phyloP scores from a whole-genome alignment of 345 rosid species.

The Stellera chamaejasme region DNA sequence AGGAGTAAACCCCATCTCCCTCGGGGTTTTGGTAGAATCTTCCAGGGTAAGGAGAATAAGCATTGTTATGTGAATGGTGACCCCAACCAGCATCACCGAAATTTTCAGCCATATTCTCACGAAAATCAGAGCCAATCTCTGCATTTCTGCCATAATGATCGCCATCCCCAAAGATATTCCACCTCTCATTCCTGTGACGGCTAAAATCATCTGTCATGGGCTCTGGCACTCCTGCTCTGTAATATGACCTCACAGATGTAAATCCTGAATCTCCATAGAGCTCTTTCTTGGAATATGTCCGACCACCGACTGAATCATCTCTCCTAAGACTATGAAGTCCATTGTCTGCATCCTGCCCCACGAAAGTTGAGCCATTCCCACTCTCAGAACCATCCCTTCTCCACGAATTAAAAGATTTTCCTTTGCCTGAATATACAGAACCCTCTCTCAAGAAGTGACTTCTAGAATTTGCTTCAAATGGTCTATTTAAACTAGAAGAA shows the following conservation, averaged over 20 bases:
- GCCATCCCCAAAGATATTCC: constrained; percentile 66
- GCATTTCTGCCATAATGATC: constrained; percentile 47
- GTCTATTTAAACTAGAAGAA: constrained; percentile 43
- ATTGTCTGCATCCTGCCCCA: constrained; percentile 42
- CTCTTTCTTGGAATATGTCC: constrained; percentile 51
- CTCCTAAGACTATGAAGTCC: constrained; percentile 41
- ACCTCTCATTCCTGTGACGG: constrained; percentile 47
- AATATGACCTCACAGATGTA: constrained; percentile 30
- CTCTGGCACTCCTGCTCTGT: constrained; percentile 55
- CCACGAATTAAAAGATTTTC: constrained; percentile 54
- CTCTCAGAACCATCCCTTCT: constrained; percentile 65
- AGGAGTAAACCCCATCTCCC: constrained; percentile 57
- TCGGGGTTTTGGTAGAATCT: constrained; percentile 52
- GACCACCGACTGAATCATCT: constrained; percentile 39
- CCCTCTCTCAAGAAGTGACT: constrained; percentile 50
- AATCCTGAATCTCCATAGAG: constrained; percentile 52
- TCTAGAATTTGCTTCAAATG: constrained; percentile 41
- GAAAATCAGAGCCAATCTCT: constrained; percentile 65
- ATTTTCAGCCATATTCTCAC: constrained; percentile 52
- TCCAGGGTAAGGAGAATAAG: constrained; percentile 50
- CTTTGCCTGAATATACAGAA: constrained; percentile 41
- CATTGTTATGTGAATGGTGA: constrained; percentile 39
- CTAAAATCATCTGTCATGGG: constrained; percentile 38
- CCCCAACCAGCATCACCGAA: constrained; percentile 71
- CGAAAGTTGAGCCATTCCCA: constrained; percentile 42